Conservation (phyloP, 306 rosid species). For the Castanea crenata region DNA sequence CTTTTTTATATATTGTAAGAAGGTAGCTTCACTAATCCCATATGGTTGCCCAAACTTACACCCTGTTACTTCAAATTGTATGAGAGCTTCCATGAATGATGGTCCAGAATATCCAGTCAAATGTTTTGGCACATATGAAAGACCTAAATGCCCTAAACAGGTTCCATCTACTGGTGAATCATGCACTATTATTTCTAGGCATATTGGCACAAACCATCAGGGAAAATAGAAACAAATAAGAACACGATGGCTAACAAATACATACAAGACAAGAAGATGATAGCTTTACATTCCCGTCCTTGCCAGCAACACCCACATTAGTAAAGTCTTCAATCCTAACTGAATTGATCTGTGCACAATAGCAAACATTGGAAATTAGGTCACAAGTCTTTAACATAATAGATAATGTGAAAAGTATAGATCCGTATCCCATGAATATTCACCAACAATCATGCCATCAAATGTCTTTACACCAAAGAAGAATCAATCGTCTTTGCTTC, state of each 20-base stretch:
- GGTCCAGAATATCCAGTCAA: neutral
- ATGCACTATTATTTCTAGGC: neutral
- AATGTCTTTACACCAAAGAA: slow-evolving; percentile 59
- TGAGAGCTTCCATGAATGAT: neutral
- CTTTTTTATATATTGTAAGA: neutral
- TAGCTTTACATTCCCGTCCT: slow-evolving; percentile 79
- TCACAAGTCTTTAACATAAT: slow-evolving; percentile 9
- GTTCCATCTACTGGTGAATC: neutral
- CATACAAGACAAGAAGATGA: slow-evolving; percentile 93
- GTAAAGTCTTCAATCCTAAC: slow-evolving; percentile 69
- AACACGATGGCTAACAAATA: slow-evolving; percentile 10
- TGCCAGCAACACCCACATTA: slow-evolving; percentile 66
- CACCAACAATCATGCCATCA: slow-evolving; percentile 98
- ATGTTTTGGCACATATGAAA: neutral
- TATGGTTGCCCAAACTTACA: neutral
- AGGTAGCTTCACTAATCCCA: neutral
- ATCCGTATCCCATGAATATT: slow-evolving; percentile 74
- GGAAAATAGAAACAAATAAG: neutral
- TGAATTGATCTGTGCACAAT: slow-evolving; percentile 70
- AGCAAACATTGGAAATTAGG: slow-evolving; percentile 21
- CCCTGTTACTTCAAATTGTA: neutral
- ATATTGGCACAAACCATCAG: neutral
- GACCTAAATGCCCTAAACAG: neutral
- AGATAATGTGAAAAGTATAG: slow-evolving; percentile 10
- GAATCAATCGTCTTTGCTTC: slow-evolving; percentile 4